A percentile compares a stretch with the other conserved stretches of the same genome.
phyloP scores from a whole-genome alignment of 2,329 filamentous ascomycete species.

The Gnomoniopsis sp. region DNA sequence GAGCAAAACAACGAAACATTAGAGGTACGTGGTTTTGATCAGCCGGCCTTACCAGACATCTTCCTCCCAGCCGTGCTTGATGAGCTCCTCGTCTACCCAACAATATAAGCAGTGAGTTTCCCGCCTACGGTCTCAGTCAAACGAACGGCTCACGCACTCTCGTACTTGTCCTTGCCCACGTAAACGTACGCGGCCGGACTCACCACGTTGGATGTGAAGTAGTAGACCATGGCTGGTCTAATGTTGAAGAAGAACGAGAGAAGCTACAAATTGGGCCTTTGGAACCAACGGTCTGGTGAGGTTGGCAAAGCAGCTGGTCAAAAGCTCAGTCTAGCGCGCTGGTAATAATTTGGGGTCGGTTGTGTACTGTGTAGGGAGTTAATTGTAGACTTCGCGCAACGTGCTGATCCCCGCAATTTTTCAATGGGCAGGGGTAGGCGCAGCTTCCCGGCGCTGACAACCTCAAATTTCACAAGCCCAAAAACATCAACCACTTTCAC shows the following conservation, averaged over 20 bases:
- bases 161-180: conserved; percentile 97
- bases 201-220: conserved; percentile 85
- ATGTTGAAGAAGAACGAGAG: neutral
- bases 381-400: conserved; percentile 2
- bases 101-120: conserved; percentile 5
- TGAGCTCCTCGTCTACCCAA: conserved; percentile 85
- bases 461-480: conserved; percentile 13
- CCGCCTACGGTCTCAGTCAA: conserved; percentile 14
- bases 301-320: neutral
- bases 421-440: conserved; percentile 3
- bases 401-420: conserved; percentile 12
- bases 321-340: neutral
- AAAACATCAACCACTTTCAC: neutral
- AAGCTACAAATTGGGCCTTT: too few species aligned
- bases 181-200: conserved; percentile 85
- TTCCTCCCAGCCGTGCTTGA: conserved; percentile 89
- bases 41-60: conserved; percentile 81
- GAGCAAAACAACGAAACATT: neutral
- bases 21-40: too few species aligned
- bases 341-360: neutral
- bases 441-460: conserved; percentile 2
- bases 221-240: conserved; percentile 73
- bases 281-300: too few species aligned
- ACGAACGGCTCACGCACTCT: conserved; percentile 62
- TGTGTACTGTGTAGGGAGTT: neutral